These are phyloP conservation scores for Trifolium fragiferum DNA, from an alignment of 306 rosid species.

Conservation along the genomic window DNA sequence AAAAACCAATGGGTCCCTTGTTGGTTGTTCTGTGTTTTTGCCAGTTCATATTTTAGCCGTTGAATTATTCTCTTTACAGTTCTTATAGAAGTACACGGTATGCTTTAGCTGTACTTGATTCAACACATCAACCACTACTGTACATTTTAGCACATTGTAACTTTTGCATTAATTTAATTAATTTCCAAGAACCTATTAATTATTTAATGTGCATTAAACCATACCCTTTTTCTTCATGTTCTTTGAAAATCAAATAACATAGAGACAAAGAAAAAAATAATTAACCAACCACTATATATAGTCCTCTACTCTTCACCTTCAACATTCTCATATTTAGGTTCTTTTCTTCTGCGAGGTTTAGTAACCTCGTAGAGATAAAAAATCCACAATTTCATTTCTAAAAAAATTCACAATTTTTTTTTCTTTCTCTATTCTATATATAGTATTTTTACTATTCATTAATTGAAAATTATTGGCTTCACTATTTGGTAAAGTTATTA, in stretches of 20 bases:
- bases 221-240: neutral
- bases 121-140: conserved; percentile 43
- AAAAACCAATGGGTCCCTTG: conserved; percentile 42
- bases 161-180: conserved; percentile 11
- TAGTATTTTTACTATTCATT: neutral
- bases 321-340: conserved; percentile 42
- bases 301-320: conserved; percentile 36
- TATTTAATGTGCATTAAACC: neutral
- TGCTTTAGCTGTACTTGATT: conserved; percentile 44
- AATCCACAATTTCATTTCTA: conserved; percentile 33
- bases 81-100: conserved; percentile 3
- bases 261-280: neutral
- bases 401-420: neutral
- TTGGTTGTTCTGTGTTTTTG: conserved; percentile 40
- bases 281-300: conserved; percentile 41
- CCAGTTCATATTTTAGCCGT: conserved; percentile 42
- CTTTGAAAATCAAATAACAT: conserved; percentile 6
- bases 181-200: neutral
- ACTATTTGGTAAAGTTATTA: too few species aligned
- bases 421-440: neutral
- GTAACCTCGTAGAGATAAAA: conserved; percentile 49
- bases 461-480: too few species aligned
- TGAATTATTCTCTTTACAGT: conserved; percentile 29
- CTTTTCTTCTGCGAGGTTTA: conserved; percentile 56
- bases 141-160: conserved; percentile 18